These are phyloP conservation scores for Vinca minor DNA, from an alignment of 257 asterid genomes.

Conservation along the genomic window DNA sequence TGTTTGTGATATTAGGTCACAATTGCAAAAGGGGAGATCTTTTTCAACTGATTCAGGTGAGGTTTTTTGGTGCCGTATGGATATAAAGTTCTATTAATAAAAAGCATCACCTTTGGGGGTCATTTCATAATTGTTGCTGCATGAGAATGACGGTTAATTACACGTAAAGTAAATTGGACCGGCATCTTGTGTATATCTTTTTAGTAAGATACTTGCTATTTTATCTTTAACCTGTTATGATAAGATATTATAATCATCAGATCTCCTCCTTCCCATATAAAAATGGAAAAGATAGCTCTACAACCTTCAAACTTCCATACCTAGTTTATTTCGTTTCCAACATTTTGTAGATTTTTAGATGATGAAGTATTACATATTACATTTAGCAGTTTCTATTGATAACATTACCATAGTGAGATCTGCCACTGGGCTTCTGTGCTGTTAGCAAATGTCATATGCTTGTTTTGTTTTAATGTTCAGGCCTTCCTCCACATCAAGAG, in stretches of 20 bases:
- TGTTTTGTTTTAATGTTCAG: conserved; percentile 34
- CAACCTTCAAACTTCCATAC: background rate
- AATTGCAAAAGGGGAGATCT: conserved; percentile 26
- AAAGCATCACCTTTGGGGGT: background rate
- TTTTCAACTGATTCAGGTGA: conserved; percentile 72
- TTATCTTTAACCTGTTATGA: background rate
- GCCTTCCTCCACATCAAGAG: conserved; percentile 91
- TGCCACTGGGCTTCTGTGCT: too few species aligned
- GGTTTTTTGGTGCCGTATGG: conserved; percentile 14
- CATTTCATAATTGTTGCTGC: background rate
- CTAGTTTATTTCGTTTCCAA: background rate
- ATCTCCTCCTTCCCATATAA: background rate
- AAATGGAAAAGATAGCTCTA: background rate
- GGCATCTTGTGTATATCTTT: background rate
- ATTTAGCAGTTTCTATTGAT: background rate
- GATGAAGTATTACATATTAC: background rate
- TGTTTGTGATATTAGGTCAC: conserved; percentile 34
- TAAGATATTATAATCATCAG: background rate
- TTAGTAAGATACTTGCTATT: background rate
- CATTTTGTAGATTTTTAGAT: background rate
- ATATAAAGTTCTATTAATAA: background rate
- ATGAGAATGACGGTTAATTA: background rate
- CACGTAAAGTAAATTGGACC: background rate
- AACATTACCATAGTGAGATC: too few species aligned
- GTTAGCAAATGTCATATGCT: background rate